These are phyloP conservation scores for Tuber magnatum DNA, from an alignment of 495 filamentous ascomycete species.

Conservation along the genomic window DNA sequence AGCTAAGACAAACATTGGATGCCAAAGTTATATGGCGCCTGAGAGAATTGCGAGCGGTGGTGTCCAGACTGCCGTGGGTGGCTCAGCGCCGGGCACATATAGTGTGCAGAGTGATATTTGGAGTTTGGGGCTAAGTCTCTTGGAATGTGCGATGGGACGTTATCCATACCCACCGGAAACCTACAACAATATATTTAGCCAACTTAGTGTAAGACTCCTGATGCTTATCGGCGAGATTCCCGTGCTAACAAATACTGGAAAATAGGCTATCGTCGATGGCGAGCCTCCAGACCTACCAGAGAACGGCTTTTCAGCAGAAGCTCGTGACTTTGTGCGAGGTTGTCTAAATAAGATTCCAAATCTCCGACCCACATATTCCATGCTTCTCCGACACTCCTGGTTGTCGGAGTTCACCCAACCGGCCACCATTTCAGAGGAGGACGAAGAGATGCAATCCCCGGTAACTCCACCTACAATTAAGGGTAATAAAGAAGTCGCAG, in stretches of 20 bases:
- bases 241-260: slow-evolving; percentile 5
- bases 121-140: slow-evolving; percentile 88
- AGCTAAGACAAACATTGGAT: slow-evolving; percentile 98
- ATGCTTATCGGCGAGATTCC: not conserved
- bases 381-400: slow-evolving; percentile 85
- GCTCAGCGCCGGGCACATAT: slow-evolving; percentile 63
- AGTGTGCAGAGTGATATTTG: slow-evolving; percentile 98
- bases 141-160: slow-evolving; percentile 90
- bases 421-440: slow-evolving; percentile 69
- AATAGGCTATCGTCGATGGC: slow-evolving; percentile 92
- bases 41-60: slow-evolving; percentile 87
- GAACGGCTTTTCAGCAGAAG: slow-evolving; percentile 67
- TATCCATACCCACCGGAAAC: slow-evolving; percentile 98
- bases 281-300: slow-evolving; percentile 78
- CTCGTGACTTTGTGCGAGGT: slow-evolving; percentile 76
- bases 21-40: slow-evolving; percentile 98
- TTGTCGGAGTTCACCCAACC: slow-evolving; percentile 71
- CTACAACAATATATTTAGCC: slow-evolving; percentile 97
- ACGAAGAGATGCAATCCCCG: slow-evolving; percentile 48
- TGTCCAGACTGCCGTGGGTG: slow-evolving; percentile 63
- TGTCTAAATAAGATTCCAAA: slow-evolving; percentile 91
- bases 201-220: slow-evolving; percentile 72
- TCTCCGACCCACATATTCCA: slow-evolving; percentile 79
- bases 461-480: slow-evolving; percentile 34
- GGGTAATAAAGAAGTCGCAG: slow-evolving; percentile 71